Evolutionary conservation across 2,329 filamentous ascomycete genomes (phyloP).

Genomic region (Colletotrichum theobromicola): DNA sequence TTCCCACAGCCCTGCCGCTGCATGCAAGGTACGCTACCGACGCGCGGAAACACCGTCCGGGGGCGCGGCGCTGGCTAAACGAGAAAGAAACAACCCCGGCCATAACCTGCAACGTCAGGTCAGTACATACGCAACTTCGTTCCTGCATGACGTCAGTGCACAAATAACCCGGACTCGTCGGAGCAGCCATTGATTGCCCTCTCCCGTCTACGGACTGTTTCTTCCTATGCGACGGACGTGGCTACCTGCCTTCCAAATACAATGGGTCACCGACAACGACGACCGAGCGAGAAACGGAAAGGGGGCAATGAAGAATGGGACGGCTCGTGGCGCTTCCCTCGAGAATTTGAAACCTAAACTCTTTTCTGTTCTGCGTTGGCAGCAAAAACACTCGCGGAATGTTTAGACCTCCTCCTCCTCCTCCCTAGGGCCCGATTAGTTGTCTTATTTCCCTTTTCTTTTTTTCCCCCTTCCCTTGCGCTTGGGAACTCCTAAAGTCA

Average conservation of each 20-base stretch:
- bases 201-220: not conserved
- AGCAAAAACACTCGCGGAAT: not conserved
- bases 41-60: not conserved
- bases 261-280: not conserved
- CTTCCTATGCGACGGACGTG: not conserved
- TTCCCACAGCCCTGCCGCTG: not conserved
- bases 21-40: not conserved
- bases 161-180: not conserved
- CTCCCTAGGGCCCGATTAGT: not conserved
- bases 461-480: not conserved
- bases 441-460: not conserved
- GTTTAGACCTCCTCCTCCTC: not conserved
- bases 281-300: not conserved
- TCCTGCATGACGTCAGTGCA: not conserved
- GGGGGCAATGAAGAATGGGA: not conserved
- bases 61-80: not conserved
- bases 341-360: not conserved
- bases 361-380: not conserved
- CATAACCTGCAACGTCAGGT: no score
- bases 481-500: not conserved
- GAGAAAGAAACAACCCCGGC: not conserved
- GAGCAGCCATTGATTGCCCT: not conserved
- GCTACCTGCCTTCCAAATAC: not conserved
- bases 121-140: not conserved
- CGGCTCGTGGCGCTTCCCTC: not conserved